Evolutionary conservation across 2,329 filamentous ascomycete species (phyloP).

Genomic region (Aphanocladium album): DNA sequence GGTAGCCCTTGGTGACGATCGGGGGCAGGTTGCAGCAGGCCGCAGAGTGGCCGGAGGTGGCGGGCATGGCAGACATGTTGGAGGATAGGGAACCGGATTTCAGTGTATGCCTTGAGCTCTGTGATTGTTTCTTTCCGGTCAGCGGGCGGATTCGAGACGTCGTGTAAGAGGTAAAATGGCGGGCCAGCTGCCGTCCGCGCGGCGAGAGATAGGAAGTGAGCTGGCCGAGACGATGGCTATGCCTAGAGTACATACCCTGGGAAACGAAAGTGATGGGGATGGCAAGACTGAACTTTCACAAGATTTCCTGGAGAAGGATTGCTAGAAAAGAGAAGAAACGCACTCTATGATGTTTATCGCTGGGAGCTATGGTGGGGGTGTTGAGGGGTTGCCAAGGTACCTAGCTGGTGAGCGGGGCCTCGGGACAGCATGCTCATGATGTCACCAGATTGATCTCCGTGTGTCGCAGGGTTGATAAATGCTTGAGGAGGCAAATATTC

Average conservation of each 20-base stretch:
- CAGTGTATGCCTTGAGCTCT: neutral
- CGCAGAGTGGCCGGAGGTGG: conserved; percentile 48
- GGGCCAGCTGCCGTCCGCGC: too few relatives aligned
- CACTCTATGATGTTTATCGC: neutral
- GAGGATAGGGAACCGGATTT: neutral
- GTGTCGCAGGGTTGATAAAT: too few relatives aligned
- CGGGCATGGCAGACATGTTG: conserved; percentile 45
- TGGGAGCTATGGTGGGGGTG: conserved; percentile 9
- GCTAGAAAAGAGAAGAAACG: neutral
- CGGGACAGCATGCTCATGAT: neutral
- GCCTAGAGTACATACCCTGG: neutral
- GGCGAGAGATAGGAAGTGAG: neutral
- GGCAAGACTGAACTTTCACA: neutral
- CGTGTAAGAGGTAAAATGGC: neutral
- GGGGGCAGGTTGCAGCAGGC: conserved; percentile 57
- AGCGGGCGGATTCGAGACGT: neutral
- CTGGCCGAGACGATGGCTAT: neutral
- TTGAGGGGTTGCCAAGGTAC: neutral
- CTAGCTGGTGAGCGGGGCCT: neutral
- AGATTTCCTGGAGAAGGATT: neutral
- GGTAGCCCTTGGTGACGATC: conserved; percentile 50
- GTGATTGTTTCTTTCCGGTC: neutral
- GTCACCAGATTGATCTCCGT: neutral
- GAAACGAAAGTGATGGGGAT: neutral
- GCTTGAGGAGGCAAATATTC: too few relatives aligned